phyloP scores from a whole-genome alignment of 2,329 filamentous ascomycete species.

The Ophiostoma angusticollis region DNA sequence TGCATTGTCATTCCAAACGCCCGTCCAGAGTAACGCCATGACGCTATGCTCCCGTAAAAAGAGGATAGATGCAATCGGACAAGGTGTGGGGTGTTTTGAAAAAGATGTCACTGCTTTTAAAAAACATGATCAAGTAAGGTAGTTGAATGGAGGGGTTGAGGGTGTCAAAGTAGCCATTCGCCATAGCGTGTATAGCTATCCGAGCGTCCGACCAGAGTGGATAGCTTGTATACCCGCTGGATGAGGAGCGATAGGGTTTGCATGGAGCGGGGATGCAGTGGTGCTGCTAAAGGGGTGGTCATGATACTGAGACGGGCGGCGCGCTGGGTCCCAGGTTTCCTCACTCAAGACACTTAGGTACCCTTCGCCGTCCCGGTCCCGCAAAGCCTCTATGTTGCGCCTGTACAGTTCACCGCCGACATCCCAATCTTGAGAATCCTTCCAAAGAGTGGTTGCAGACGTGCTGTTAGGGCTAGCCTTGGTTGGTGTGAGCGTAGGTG shows the following conservation, averaged over 20 bases:
- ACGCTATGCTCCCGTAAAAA: conserved; percentile 12
- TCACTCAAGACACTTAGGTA: conserved; percentile 83
- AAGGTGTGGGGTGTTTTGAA: too few relatives aligned
- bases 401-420: conserved; percentile 66
- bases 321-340: conserved; percentile 47
- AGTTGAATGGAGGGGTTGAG: too few relatives aligned
- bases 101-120: neutral
- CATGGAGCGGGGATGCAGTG: conserved; percentile 24
- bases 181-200: too few relatives aligned
- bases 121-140: too few relatives aligned
- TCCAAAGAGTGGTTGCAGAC: conserved; percentile 19
- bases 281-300: conserved; percentile 25
- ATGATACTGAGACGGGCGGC: conserved; percentile 24
- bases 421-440: conserved; percentile 45
- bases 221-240: conserved; percentile 33
- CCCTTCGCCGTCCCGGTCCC: conserved; percentile 71
- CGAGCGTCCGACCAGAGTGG: conserved; percentile 39
- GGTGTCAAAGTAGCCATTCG: too few relatives aligned
- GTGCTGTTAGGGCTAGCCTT: neutral
- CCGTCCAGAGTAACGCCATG: conserved; percentile 13
- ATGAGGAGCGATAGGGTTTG: conserved; percentile 24
- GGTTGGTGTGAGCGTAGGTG: conserved; percentile 7
- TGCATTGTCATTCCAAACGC: neutral
- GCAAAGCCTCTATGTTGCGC: conserved; percentile 75
- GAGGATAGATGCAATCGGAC: too few relatives aligned